These are phyloP conservation scores for Protomyces pachydermus DNA, from an alignment of 1,139 yeast genomes.

Conservation along the genomic window DNA sequence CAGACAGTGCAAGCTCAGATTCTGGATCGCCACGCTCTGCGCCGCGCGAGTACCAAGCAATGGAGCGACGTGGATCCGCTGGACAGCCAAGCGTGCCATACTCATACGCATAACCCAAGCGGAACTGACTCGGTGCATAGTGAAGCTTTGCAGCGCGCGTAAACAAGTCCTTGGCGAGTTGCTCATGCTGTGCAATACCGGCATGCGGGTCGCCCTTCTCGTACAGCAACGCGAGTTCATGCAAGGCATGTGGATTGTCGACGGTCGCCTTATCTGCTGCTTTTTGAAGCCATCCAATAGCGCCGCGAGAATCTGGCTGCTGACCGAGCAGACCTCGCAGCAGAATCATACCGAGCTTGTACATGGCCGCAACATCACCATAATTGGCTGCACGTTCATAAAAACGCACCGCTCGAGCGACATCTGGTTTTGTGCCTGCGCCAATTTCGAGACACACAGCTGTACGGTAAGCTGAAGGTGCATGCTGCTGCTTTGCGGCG, in stretches of 20 bases:
- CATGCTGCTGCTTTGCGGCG: slow-evolving; percentile 54
- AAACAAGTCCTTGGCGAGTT: slow-evolving; percentile 59
- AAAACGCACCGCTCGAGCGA: slow-evolving; percentile 48
- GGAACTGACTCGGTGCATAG: slow-evolving; percentile 77
- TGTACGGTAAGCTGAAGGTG: slow-evolving; percentile 58
- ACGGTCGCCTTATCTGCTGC: slow-evolving; percentile 49
- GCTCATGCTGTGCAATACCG: slow-evolving; percentile 33
- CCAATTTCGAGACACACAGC: slow-evolving; percentile 67
- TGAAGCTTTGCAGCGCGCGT: slow-evolving; percentile 71
- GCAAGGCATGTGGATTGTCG: slow-evolving; percentile 52
- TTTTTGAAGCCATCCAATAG: slow-evolving; percentile 53
- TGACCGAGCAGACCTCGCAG: slow-evolving; percentile 50
- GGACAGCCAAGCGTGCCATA: slow-evolving; percentile 69
- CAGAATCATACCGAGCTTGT: slow-evolving; percentile 60
- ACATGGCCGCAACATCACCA: slow-evolving; percentile 59
- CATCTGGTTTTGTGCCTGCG: slow-evolving; percentile 51
- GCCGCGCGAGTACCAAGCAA: slow-evolving; percentile 76
- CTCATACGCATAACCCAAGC: slow-evolving; percentile 82
- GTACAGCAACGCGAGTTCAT: slow-evolving; percentile 64
- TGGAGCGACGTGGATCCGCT: slow-evolving; percentile 64
- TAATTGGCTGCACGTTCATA: slow-evolving; percentile 55
- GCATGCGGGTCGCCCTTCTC: slow-evolving; percentile 51
- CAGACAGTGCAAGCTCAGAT: slow-evolving; percentile 81
- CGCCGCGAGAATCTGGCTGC: slow-evolving; percentile 46
- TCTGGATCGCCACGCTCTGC: slow-evolving; percentile 65